These are phyloP conservation scores for Malania oleifera DNA, from an alignment of 164 flowering plant species.

Conservation along the genomic window DNA sequence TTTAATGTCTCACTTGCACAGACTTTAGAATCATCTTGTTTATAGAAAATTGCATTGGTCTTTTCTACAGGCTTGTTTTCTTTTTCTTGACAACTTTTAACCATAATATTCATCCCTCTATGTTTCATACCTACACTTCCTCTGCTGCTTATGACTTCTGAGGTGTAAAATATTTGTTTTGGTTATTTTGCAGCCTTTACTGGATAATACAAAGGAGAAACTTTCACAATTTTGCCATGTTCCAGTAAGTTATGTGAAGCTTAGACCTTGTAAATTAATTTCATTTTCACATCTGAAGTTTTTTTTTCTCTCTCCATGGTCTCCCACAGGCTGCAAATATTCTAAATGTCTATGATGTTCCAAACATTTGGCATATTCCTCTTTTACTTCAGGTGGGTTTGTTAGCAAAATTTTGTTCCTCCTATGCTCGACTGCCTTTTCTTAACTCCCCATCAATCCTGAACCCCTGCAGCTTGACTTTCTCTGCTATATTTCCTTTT, in stretches of 20 bases:
- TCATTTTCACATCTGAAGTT: not conserved
- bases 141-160: not conserved
- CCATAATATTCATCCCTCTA: too few species aligned
- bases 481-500: not conserved
- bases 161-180: not conserved
- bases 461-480: not conserved
- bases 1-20: not conserved
- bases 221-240: conserved; percentile 98
- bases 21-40: too few species aligned
- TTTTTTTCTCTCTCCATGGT: conserved; percentile 1
- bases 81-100: too few species aligned
- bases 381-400: conserved; percentile 75
- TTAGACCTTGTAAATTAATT: not conserved
- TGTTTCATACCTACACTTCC: not conserved
- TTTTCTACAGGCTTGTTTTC: not conserved
- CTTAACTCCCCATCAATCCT: not conserved
- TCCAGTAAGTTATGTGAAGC: conserved; percentile 50
- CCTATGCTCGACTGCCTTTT: not conserved
- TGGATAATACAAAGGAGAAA: conserved; percentile 76
- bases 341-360: conserved; percentile 88
- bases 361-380: conserved; percentile 97
- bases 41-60: not conserved
- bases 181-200: conserved; percentile 66
- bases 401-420: not conserved
- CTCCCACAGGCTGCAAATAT: conserved; percentile 64